phyloP scores from a whole-genome alignment of 805 yeast species.

The Zygoascus tannicola region DNA sequence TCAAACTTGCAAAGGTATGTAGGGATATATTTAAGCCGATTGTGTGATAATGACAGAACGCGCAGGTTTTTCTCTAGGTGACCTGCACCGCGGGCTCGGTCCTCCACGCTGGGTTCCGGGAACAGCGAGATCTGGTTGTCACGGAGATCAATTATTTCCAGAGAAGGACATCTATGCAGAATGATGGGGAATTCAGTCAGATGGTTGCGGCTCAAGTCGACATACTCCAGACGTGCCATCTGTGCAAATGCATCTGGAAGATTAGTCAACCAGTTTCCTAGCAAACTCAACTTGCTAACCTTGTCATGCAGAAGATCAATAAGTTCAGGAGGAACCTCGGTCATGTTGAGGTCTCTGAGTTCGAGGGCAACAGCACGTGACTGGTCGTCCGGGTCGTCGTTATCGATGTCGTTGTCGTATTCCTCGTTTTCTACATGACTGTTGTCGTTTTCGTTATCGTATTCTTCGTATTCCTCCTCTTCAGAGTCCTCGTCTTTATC shows the following conservation, averaged over 20 bases:
- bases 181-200: slow-evolving; percentile 45
- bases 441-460: background rate
- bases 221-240: slow-evolving; percentile 41
- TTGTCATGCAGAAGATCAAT: slow-evolving; percentile 30
- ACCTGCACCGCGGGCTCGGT: slow-evolving; percentile 26
- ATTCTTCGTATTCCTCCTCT: slow-evolving; percentile 6
- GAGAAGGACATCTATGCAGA: slow-evolving; percentile 28
- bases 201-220: slow-evolving; percentile 58
- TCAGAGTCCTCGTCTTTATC: slow-evolving; percentile 8
- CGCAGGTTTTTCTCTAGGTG: slow-evolving; percentile 33
- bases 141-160: slow-evolving; percentile 62
- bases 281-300: slow-evolving; percentile 45
- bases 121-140: slow-evolving; percentile 42
- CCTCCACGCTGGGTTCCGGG: slow-evolving; percentile 26
- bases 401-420: background rate
- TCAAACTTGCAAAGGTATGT: slow-evolving; percentile 42
- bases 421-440: background rate
- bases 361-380: slow-evolving; percentile 27
- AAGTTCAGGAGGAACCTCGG: slow-evolving; percentile 32
- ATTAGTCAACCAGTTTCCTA: slow-evolving; percentile 39
- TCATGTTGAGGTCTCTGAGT: slow-evolving; percentile 33
- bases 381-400: slow-evolving; percentile 9
- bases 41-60: slow-evolving; percentile 53
- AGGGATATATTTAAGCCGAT: slow-evolving; percentile 47
- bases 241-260: slow-evolving; percentile 39